These are phyloP conservation scores for Dipteronia dyeriana DNA, from an alignment of 345 rosid genomes.

Conservation along the genomic window DNA sequence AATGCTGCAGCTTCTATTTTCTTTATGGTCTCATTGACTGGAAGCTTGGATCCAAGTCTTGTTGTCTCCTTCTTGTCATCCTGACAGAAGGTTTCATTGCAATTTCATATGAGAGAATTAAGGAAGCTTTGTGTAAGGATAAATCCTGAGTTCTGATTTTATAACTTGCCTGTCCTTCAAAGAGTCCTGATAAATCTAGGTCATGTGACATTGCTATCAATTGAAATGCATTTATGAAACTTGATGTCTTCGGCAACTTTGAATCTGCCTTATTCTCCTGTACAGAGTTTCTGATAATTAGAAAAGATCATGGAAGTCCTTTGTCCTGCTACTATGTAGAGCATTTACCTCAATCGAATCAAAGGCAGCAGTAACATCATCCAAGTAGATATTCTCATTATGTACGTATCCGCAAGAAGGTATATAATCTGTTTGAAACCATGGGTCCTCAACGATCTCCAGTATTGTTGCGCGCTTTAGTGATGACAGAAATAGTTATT, in stretches of 20 bases:
- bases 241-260: slow-evolving; percentile 51
- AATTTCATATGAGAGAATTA: slow-evolving; percentile 10
- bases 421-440: slow-evolving; percentile 70
- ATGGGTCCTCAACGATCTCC: slow-evolving; percentile 68
- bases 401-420: slow-evolving; percentile 47
- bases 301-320: slow-evolving; percentile 8
- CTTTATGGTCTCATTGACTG: slow-evolving; percentile 67
- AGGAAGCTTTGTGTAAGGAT: slow-evolving; percentile 1
- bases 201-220: slow-evolving; percentile 94
- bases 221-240: slow-evolving; percentile 86
- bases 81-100: slow-evolving; percentile 33
- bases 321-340: slow-evolving; percentile 9
- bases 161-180: slow-evolving; percentile 68
- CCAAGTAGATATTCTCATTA: slow-evolving; percentile 39
- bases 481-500: neutral
- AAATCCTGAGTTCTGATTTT: slow-evolving; percentile 9
- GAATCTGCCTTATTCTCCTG: slow-evolving; percentile 57
- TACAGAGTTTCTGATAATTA: slow-evolving; percentile 22
- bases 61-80: slow-evolving; percentile 66
- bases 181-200: slow-evolving; percentile 90
- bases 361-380: slow-evolving; percentile 58
- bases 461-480: slow-evolving; percentile 67
- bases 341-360: slow-evolving; percentile 58
- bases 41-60: slow-evolving; percentile 67
- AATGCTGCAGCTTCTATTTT: slow-evolving; percentile 85